Percentiles rank a stretch among this genome's conserved stretches.
phyloP scores from a whole-genome alignment of 1,284 basidiomycete species.

The Stygiomarasmius scandens region DNA sequence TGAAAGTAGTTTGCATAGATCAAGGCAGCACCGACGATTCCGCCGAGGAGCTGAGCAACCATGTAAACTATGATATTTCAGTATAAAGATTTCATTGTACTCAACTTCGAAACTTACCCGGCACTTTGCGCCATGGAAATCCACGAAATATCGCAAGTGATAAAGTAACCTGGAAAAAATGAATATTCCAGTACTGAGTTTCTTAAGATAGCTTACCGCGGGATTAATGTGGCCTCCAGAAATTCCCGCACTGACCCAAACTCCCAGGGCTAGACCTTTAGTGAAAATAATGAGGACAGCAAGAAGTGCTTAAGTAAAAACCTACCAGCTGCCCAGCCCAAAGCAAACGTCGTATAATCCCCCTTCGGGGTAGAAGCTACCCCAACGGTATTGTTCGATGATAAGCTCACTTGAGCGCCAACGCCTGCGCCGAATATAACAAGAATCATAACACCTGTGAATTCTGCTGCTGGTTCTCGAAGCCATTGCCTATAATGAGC shows the following conservation, averaged over 20 bases:
- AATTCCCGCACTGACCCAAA: conserved; percentile 67
- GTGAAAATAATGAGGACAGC: background rate
- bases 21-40: too few relatives aligned
- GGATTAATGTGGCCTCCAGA: conserved; percentile 86
- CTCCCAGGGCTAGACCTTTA: conserved; percentile 52
- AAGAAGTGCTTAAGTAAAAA: background rate
- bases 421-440: conserved; percentile 6
- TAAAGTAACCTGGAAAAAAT: conserved; percentile 74
- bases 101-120: conserved; percentile 37
- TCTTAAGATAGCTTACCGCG: conserved; percentile 63
- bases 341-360: conserved; percentile 59
- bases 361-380: conserved; percentile 24
- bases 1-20: conserved; percentile 57
- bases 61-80: conserved; percentile 10
- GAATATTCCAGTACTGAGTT: too few relatives aligned
- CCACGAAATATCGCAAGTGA: conserved; percentile 67
- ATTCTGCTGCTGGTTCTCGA: too few relatives aligned
- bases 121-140: conserved; percentile 82
- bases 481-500: too few relatives aligned
- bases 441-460: conserved; percentile 8
- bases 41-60: conserved; percentile 54
- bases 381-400: background rate
- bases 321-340: conserved; percentile 70
- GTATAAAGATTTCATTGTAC: too few relatives aligned
- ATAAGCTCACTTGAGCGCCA: background rate